phyloP scores from a whole-genome alignment of 768 basidiomycete genomes.

The Gelatoporia subvermispora region DNA sequence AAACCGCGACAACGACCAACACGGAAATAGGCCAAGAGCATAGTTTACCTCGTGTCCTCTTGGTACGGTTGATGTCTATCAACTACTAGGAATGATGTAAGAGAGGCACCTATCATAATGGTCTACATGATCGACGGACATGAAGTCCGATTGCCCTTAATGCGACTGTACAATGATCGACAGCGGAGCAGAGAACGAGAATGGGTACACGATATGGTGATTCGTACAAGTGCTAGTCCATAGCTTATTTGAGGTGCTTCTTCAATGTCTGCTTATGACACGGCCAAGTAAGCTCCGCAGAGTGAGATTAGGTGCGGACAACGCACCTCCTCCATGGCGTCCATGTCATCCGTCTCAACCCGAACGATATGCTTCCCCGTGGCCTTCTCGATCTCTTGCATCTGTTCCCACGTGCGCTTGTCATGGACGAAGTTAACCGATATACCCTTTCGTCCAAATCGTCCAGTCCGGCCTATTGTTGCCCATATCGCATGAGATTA shows the following conservation, averaged over 20 bases:
- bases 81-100: no score
- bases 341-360: slow-evolving; percentile 86
- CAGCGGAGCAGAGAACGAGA: no score
- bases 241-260: slow-evolving; percentile 59
- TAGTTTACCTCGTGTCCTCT: no score
- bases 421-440: slow-evolving; percentile 98
- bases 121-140: no score
- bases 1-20: no score
- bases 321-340: slow-evolving; percentile 88
- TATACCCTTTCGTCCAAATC: slow-evolving; percentile 95
- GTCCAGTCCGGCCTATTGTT: slow-evolving; percentile 83
- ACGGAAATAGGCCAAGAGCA: no score
- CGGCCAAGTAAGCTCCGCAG: background rate
- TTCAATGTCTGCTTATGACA: slow-evolving; percentile 64
- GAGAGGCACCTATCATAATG: no score
- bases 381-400: slow-evolving; percentile 82
- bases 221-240: background rate
- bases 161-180: no score
- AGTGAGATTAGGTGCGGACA: background rate
- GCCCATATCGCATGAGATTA: background rate
- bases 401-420: slow-evolving; percentile 79
- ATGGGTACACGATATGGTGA: no score
- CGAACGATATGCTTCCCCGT: slow-evolving; percentile 75
- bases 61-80: no score
- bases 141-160: no score